Conservation (phyloP, 306 rosid species). For the Fagus sylvatica region DNA sequence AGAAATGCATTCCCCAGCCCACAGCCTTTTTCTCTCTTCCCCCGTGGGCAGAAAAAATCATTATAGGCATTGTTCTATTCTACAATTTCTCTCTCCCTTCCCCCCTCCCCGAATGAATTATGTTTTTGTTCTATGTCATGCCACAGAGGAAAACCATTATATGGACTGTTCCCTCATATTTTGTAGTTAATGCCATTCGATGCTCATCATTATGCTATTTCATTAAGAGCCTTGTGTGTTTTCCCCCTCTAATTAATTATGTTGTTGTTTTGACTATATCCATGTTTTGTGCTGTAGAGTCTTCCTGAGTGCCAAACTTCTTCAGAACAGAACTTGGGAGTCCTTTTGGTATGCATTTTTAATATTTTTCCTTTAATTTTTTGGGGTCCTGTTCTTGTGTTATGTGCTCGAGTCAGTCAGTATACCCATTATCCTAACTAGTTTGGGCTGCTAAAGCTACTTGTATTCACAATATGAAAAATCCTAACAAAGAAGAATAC, state of each 20-base stretch:
- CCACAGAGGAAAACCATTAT: neutral
- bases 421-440: neutral
- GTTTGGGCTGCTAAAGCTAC: neutral
- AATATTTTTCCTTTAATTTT: neutral
- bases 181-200: neutral
- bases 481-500: neutral
- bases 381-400: neutral
- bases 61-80: neutral
- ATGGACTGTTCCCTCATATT: neutral
- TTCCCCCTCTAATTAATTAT: slow-evolving; percentile 1
- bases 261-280: slow-evolving; percentile 20
- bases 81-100: neutral
- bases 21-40: neutral
- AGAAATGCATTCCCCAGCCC: neutral
- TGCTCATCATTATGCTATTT: neutral
- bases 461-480: neutral
- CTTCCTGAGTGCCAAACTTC: slow-evolving; percentile 40
- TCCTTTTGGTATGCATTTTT: slow-evolving; percentile 73
- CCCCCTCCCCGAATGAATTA: neutral
- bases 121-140: neutral
- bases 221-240: neutral
- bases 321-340: slow-evolving; percentile 74
- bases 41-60: neutral
- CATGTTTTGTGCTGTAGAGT: slow-evolving; percentile 51
- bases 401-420: neutral